Evolutionary conservation across 257 asterid species (phyloP), one percentile per base, ranked within the genome.

Genomic region (Gentiana dahurica): DNA sequence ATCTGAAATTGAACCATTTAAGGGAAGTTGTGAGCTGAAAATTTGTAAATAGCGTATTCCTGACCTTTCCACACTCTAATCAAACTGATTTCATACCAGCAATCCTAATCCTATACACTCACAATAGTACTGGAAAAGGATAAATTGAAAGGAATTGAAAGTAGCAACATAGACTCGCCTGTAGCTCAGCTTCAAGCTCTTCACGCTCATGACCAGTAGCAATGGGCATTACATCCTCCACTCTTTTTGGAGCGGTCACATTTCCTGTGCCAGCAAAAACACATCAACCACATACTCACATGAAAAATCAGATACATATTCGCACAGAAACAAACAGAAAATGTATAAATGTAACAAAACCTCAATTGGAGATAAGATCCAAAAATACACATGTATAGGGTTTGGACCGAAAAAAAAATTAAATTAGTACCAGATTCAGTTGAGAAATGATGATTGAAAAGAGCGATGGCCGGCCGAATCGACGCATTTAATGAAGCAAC

Each of bases 161-260:
- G 7, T 34, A 5, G 50, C 41, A 55, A 33, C 34, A 60, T 32
- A 45, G 5, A 74, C 85, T 76, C 69, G 85, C 97, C 67, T 84
- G 66, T 64, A 87, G 83, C 74, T 79, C 88, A 34, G 98, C 98
- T 66, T 79, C 82, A 56, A 90, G 87, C 77, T 91, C 96, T 72
- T 91, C 98, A 12, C 94, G 87, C 69, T 91, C 98, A 37, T 91
- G 98, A 53, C 96, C 98, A 58, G 98, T 91, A 13, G 94, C 95
- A 76, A 87, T 91, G 47, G 98, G 98, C 89, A 82, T 75, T 78
- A 87, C 77, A 67, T 91, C 94, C 76, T 85, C 98, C 15, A 77
- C 83, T 36, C 66, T 75, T 72, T 82, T 86, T 38, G 79, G 65
- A 51, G 77, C 33, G 47, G 49, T 65, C 39, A 75, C 87, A 78